Base-by-base conservation (phyloP, 495 filamentous ascomycete species). In the Penicillium salamii region DNA sequence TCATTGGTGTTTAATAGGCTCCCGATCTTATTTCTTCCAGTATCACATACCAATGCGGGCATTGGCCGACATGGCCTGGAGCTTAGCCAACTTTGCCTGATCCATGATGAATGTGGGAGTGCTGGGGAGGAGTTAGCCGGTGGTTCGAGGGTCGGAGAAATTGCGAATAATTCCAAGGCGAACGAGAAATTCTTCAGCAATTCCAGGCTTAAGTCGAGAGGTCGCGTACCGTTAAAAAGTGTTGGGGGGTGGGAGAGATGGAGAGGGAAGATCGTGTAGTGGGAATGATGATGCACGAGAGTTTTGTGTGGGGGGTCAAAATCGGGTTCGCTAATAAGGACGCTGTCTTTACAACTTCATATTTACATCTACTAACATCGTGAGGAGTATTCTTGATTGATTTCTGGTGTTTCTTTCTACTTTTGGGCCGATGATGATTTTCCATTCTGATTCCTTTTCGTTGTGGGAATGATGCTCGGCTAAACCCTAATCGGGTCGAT, bases 31-130 rank as follows among this genome's bases (percentile, higher is more conserved):
- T 26, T n/a, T n/a, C 3, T 26, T 26, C 23, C 23, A 26, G 36
- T 53, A 7, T 36, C 24, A 71, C 77, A 58, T 71, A 80, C 77
- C 77, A 68, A 76, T 80, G 62, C 76, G 76, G 59, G 76, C 77
- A 56, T 71, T 77, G 63, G 70, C 68, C 71, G 78, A 77, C 72
- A 80, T 73, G 29, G 29, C 29, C 29, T 32, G 29, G 29, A 32
- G 29, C 55, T 65, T 73, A 62, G 76, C 76, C 62, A 80, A 67
- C 75, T 80, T 80, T 63, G 73, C 77, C 51, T 77, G 72, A 76
- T 80, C 77, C 77, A 80, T 80, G 46, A 52, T 76, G 68, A 62
- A 58, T 62, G 53, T 57, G 45, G 63, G 55, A 57, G 61, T 49
- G 59, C 57, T 54, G 46, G 53, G 44, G 37, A 49, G 47, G 20